These are phyloP conservation scores for Carex parvula DNA, from an alignment of 176 grass and related monocot genomes.

Conservation along the genomic window DNA sequence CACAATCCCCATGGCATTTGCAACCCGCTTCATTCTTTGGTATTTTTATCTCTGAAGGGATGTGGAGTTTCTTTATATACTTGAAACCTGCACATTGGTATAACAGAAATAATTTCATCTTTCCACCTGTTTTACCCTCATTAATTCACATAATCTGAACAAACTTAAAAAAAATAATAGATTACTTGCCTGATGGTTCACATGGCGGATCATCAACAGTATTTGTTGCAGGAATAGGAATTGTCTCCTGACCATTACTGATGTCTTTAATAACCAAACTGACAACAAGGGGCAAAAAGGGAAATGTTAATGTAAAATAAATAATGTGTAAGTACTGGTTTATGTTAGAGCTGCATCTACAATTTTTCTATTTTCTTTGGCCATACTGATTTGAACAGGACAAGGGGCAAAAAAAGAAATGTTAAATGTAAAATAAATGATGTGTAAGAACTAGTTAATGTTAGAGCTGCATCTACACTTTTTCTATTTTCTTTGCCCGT, in stretches of 20 bases:
- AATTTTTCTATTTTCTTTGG: neutral
- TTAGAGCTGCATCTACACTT: neutral
- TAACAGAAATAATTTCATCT: neutral
- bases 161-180: neutral
- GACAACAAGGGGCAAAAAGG: neutral
- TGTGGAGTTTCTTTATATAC: constrained; percentile 51
- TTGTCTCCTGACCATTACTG: constrained; percentile 64
- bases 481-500: neutral
- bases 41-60: constrained; percentile 50
- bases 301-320: constrained; percentile 10
- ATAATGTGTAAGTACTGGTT: neutral
- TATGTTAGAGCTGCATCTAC: no score
- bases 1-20: constrained; percentile 68
- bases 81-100: constrained; percentile 42
- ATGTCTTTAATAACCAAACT: constrained; percentile 78
- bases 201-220: constrained; percentile 66
- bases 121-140: neutral
- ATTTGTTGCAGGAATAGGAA: constrained; percentile 87
- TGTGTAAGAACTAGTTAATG: neutral
- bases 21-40: constrained; percentile 55
- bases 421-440: constrained; percentile 10
- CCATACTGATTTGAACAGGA: constrained; percentile 48
- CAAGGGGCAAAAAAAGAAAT: neutral
- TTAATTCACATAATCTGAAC: constrained; percentile 13
- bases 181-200: constrained; percentile 54